Conservation (phyloP, 2,329 filamentous ascomycete genomes). For the Cercospora sp. region DNA sequence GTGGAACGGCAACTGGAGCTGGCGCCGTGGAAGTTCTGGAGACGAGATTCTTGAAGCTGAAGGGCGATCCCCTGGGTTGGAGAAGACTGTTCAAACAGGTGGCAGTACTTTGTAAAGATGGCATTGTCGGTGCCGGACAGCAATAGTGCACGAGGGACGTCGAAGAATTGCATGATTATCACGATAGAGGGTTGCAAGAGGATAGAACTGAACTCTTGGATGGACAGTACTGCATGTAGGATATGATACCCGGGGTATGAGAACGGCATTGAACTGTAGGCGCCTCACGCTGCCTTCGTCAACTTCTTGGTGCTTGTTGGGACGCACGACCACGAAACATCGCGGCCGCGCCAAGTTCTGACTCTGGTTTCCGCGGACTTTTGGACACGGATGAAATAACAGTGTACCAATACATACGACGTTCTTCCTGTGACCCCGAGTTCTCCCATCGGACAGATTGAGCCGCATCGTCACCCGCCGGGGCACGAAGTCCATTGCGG, state of each 20-base stretch:
- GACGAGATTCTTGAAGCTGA: constrained; percentile 88
- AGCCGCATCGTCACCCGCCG: background rate
- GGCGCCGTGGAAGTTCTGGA: constrained; percentile 65
- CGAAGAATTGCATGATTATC: background rate
- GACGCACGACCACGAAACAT: background rate
- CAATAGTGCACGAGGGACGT: background rate
- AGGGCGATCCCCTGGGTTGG: constrained; percentile 96
- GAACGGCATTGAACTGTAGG: background rate
- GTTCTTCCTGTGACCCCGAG: background rate
- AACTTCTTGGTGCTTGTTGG: background rate
- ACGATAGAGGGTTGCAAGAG: background rate
- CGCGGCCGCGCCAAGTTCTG: background rate
- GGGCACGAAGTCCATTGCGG: too few species aligned
- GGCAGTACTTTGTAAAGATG: constrained; percentile 83
- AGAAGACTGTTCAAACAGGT: constrained; percentile 94
- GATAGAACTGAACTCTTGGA: background rate
- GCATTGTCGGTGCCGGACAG: constrained; percentile 50
- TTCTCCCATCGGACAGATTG: background rate
- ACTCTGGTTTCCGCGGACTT: background rate
- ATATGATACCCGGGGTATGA: background rate
- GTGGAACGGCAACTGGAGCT: constrained; percentile 30
- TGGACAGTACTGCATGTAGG: background rate
- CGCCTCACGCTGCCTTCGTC: background rate
- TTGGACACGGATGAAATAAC: background rate
- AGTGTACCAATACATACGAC: background rate